Evolutionary conservation across 2,329 filamentous ascomycete genomes (phyloP).

Genomic region (Diaporthe longicolla): DNA sequence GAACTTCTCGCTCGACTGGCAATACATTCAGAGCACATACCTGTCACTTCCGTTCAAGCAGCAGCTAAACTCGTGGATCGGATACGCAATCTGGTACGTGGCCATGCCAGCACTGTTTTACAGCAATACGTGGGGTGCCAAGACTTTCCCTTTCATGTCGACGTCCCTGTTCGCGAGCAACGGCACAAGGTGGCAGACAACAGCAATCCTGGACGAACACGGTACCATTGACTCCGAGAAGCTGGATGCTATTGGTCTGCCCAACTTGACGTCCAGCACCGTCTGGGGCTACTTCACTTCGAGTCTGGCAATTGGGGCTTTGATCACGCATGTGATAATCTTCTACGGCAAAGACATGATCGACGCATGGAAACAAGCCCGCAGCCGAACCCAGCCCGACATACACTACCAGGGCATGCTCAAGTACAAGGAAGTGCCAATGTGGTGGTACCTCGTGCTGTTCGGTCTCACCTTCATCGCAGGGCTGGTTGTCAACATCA

Average conservation of each 20-base stretch:
- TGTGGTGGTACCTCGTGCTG: conserved; percentile 22
- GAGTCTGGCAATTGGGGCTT: conserved; percentile 11
- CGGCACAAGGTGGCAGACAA: conserved; percentile 21
- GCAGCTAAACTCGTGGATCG: conserved; percentile 18
- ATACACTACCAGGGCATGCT: conserved; percentile 21
- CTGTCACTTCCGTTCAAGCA: conserved; percentile 17
- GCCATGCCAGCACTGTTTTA: conserved; percentile 47
- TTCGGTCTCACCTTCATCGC: conserved; percentile 20
- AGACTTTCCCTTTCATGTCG: conserved; percentile 59
- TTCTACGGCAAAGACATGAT: conserved; percentile 17
- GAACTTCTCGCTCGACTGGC: conserved; percentile 25
- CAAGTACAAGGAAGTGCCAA: conserved; percentile 22
- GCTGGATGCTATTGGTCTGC: not conserved
- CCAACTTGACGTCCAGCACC: conserved; percentile 1
- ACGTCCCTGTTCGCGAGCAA: conserved; percentile 19
- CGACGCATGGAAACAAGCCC: conserved; percentile 9
- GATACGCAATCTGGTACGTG: conserved; percentile 15
- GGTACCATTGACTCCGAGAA: not conserved
- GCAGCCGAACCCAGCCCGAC: conserved; percentile 9
- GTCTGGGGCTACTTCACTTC: conserved; percentile 28
- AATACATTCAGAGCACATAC: conserved; percentile 27
- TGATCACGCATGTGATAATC: conserved; percentile 1
- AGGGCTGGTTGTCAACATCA: conserved; percentile 13
- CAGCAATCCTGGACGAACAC: not conserved
- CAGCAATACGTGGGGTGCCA: conserved; percentile 57